These are phyloP conservation scores for Climacium dendroides DNA, from an alignment of 225 moss, liverwort and hornwort genomes.

Conservation along the genomic window DNA sequence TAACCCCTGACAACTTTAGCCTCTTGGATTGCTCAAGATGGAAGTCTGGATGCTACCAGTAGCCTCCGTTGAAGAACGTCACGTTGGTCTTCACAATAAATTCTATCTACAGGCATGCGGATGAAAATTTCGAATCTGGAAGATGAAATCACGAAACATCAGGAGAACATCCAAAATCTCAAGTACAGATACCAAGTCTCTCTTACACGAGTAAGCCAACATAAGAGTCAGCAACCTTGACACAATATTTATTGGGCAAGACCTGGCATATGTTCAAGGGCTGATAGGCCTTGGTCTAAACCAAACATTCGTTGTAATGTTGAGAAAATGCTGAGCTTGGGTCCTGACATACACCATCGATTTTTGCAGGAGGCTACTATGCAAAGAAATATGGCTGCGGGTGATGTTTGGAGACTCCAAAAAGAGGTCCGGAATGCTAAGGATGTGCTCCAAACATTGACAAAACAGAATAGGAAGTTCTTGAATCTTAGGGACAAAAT, in stretches of 20 bases:
- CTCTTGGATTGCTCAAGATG: background rate
- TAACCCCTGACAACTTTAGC: background rate
- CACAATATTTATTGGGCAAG: background rate
- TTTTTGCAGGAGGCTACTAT: constrained; percentile 9
- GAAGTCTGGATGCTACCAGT: background rate
- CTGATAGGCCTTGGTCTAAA: background rate
- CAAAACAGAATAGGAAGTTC: constrained; percentile 5
- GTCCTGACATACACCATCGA: background rate
- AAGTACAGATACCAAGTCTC: constrained; percentile 27
- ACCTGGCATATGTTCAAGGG: background rate
- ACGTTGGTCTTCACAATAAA: background rate
- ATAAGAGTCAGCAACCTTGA: background rate
- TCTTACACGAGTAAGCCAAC: constrained; percentile 6
- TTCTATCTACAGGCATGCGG: constrained; percentile 11
- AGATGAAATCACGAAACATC: constrained; percentile 1
- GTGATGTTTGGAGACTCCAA: constrained; percentile 23
- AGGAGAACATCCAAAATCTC: constrained; percentile 17
- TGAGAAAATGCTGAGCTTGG: background rate
- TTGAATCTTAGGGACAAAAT: background rate
- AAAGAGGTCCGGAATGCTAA: constrained; percentile 5
- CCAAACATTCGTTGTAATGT: background rate
- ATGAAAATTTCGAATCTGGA: constrained; percentile 2
- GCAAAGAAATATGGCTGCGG: constrained; percentile 8
- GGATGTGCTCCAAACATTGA: background rate
- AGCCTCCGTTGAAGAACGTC: background rate